Conservation (phyloP, 345 rosid genomes). For the Citrus mangshanensis region DNA sequence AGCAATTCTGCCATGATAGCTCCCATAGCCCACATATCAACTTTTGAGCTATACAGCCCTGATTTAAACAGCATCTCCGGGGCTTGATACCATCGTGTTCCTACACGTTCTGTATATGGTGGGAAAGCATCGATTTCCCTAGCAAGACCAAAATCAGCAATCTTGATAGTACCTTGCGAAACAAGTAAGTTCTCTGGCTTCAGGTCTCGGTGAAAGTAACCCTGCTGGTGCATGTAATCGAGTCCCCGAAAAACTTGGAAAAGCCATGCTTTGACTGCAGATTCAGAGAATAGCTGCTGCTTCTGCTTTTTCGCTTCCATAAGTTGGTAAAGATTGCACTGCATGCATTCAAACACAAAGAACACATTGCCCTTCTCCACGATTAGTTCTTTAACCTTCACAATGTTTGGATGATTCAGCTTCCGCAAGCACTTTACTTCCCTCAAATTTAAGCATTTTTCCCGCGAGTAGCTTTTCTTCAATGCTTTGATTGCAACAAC, state of each 20-base stretch:
- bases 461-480: constrained; percentile 89
- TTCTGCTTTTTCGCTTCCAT: constrained; percentile 58
- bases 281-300: constrained; percentile 54
- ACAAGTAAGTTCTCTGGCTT: constrained; percentile 90
- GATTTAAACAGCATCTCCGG: background rate
- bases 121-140: background rate
- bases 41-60: background rate
- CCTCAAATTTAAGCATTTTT: constrained; percentile 74
- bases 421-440: constrained; percentile 84
- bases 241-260: constrained; percentile 93
- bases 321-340: constrained; percentile 73
- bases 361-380: constrained; percentile 65
- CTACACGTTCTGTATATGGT: background rate
- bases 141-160: constrained; percentile 81
- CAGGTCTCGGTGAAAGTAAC: constrained; percentile 91
- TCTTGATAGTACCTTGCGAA: constrained; percentile 56
- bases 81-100: background rate
- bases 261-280: constrained; percentile 72
- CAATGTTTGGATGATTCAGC: constrained; percentile 86
- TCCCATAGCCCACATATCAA: constrained; percentile 49
- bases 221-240: constrained; percentile 65
- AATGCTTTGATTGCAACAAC: constrained; percentile 85
- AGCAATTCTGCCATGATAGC: constrained; percentile 85
- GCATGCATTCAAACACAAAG: constrained; percentile 90
- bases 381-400: constrained; percentile 85